Evolutionary conservation across 495 filamentous ascomycete species (phyloP), one percentile per base, ranked within the genome.

Genomic region (Hypoxylon rickii): DNA sequence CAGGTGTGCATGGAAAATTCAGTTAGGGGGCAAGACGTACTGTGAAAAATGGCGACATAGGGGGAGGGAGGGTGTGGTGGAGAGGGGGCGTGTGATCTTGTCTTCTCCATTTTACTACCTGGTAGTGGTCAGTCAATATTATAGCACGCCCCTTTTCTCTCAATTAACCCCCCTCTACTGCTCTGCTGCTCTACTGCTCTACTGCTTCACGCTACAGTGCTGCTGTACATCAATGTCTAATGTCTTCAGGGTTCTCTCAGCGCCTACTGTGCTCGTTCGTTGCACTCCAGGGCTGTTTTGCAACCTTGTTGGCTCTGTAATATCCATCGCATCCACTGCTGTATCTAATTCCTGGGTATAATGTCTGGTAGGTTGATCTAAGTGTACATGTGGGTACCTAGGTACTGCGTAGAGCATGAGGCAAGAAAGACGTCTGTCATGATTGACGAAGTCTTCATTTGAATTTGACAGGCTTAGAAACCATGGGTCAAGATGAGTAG

Each of bases 21-120:
- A n/a, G 57, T 62, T 56, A 40, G 43, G 52, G 49, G 58, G 48
- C 45, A 52, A 47, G 45, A 40, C 42, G 51, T 34, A 29, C 24
- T 29, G 24, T 19, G 29, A n/a, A 37, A 36, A 54, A 50, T 54
- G 32, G 13, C 29, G 24, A 29, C 24, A 51, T 45, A 42, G 46
- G 36, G 22, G 16, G 45, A 13, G n/a, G n/a, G 32, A 47, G 38
- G 12, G 39, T 16, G 38, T 44, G 37, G 38, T 44, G 59, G 44
- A 31, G 37, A 44, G 46, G 53, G 59, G 59, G 59, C 53, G 53
- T 63, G 53, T 63, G 59, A 63, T 63, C 59, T 58, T 21, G 18
- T 29, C 16, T 44, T 49, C 54, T 51, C 54, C 54, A 51, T 51
- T 39, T 46, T 54, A 44, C 7, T 10, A 37, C 51, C 15, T 47